Conservation (phyloP, 2,329 filamentous ascomycete genomes). For the Penicillium sp. region DNA sequence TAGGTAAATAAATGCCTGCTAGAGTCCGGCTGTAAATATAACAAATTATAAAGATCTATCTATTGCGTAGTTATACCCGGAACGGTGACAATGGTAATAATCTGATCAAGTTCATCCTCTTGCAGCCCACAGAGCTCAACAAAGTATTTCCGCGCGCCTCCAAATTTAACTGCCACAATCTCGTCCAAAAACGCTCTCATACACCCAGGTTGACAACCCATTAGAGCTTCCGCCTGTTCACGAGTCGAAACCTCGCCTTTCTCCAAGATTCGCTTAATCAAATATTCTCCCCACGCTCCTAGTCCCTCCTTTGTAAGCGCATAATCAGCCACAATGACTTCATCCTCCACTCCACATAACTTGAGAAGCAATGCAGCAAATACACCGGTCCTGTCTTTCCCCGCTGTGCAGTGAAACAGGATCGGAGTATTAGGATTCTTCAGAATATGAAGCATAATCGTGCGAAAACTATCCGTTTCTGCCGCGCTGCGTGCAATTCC, state of each 20-base stretch:
- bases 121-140: neutral
- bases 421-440: constrained; percentile 47
- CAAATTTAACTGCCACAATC: neutral
- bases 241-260: constrained; percentile 2
- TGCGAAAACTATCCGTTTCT: constrained; percentile 30
- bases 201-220: neutral
- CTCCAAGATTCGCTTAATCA: constrained; percentile 1
- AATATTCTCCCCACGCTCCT: constrained; percentile 2
- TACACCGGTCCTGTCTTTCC: constrained; percentile 75
- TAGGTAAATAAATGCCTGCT: neutral
- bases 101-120: neutral
- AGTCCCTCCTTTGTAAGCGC: constrained; percentile 3
- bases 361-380: constrained; percentile 65
- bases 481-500: constrained; percentile 56
- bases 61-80: neutral
- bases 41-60: neutral
- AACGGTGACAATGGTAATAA: neutral
- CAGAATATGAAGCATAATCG: constrained; percentile 5
- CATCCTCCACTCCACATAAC: constrained; percentile 61
- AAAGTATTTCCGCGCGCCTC: neutral
- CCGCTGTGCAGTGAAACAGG: constrained; percentile 71
- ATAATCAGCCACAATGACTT: constrained; percentile 66
- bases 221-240: constrained; percentile 1
- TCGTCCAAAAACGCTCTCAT: constrained; percentile 1
- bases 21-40: neutral